phyloP scores from a whole-genome alignment of 768 basidiomycete species.

The Tulasnella sp. region DNA sequence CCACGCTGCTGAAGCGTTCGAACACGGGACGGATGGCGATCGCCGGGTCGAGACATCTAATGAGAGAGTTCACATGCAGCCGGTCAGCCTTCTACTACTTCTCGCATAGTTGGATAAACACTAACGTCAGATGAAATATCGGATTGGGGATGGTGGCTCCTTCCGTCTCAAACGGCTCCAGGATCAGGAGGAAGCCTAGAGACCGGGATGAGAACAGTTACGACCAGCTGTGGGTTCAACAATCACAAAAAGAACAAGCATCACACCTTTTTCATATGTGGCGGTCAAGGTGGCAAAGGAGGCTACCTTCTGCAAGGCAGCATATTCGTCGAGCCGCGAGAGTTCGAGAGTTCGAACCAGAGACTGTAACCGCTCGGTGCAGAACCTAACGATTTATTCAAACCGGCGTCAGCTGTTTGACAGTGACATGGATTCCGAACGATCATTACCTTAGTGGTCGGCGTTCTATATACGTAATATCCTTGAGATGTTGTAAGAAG shows the following conservation, averaged over 20 bases:
- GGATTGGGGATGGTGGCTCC: constrained; percentile 98
- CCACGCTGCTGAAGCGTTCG: constrained; percentile 94
- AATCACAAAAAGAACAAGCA: not conserved
- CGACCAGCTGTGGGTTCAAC: not conserved
- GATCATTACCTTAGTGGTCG: constrained; percentile 68
- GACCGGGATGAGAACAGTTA: not conserved
- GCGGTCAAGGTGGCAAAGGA: constrained; percentile 92
- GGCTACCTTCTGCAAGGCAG: constrained; percentile 89
- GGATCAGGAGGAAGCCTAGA: constrained; percentile 85
- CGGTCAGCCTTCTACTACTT: not conserved
- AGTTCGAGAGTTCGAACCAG: constrained; percentile 87
- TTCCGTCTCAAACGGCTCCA: constrained; percentile 98
- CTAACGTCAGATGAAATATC: constrained; percentile 91
- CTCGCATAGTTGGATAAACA: constrained; percentile 5
- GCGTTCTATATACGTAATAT: constrained; percentile 96
- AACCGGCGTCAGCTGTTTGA: too few species aligned
- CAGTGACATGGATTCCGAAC: not conserved
- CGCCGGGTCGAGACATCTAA: constrained; percentile 91
- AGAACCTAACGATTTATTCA: constrained; percentile 51
- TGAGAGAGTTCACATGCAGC: not conserved
- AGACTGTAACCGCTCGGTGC: constrained; percentile 90
- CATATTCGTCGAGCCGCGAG: constrained; percentile 80
- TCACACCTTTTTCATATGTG: constrained; percentile 88
- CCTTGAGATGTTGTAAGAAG: constrained; percentile 94
- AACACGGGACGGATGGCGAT: constrained; percentile 97